phyloP scores from a whole-genome alignment of 2,329 filamentous ascomycete genomes.

The Penicillium sp. region DNA sequence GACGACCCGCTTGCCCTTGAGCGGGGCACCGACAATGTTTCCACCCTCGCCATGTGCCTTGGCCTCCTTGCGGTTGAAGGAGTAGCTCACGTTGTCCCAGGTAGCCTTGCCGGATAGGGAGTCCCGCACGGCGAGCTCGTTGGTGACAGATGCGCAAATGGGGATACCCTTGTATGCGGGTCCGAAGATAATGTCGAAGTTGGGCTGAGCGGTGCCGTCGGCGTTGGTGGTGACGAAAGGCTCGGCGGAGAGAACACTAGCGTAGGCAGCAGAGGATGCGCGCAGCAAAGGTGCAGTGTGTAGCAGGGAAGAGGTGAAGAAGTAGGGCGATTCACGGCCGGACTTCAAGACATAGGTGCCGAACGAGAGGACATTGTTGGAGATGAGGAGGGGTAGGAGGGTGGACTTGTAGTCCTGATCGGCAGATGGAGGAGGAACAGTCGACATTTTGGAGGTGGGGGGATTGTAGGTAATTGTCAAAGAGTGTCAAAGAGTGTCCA shows the following conservation, averaged over 20 bases:
- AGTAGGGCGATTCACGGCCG: constrained; percentile 86
- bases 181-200: constrained; percentile 84
- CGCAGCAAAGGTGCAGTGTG: constrained; percentile 75
- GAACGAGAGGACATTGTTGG: constrained; percentile 45
- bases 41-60: constrained; percentile 97
- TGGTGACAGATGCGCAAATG: constrained; percentile 73
- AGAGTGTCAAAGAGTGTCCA: not conserved
- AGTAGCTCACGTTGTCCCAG: constrained; percentile 74
- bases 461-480: not conserved
- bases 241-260: constrained; percentile 57
- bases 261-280: constrained; percentile 79
- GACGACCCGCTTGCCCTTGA: constrained; percentile 82
- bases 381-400: constrained; percentile 41
- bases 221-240: constrained; percentile 42
- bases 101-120: constrained; percentile 47
- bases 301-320: constrained; percentile 95
- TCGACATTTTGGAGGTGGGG: constrained; percentile 25
- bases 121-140: constrained; percentile 72
- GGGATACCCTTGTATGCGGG: constrained; percentile 98
- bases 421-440: constrained; percentile 26
- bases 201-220: constrained; percentile 43
- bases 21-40: constrained; percentile 80
- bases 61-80: constrained; percentile 93
- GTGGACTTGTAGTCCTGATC: constrained; percentile 40
- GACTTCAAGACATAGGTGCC: constrained; percentile 76